Base-by-base conservation (phyloP, 257 asterid genomes). In the Ligustrum vulgare region DNA sequence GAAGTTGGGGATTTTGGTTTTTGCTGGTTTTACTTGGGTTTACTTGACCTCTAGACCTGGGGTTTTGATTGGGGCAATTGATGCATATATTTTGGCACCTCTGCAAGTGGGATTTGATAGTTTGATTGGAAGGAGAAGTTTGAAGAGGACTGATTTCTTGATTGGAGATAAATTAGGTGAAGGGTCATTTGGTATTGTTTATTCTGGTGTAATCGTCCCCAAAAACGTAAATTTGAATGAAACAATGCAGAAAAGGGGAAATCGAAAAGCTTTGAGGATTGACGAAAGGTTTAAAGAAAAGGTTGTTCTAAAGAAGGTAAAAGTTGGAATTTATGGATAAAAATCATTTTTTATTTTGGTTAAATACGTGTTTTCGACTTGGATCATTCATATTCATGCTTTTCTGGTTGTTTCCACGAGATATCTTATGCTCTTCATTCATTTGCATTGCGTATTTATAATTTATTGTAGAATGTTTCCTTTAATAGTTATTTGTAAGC, bases 1-100 rank as follows among this genome's bases (percentile, higher is more conserved):
- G 47, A 86, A 71, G 71, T 91, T 90, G 94, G 89, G 85, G 20
- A 8, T 90, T 3, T 47, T 91, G 16, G 73, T 87, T 39, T 79
- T 85, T 37, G 88, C 89, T 5, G 98, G 94, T 6, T 56, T 92
- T 66, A 67, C 84, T 13, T 95, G 97, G 99, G 72, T 91, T 76
- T 94, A 94, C 84, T 78, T 94, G 70, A 94, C 99, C 13, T 94
- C 98, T 31, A 85, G 98, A 78, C 99, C 98, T 0, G 99, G 99
- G 16, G 97, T 94, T 67, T 88, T 94, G 2, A 18, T 86, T 36
- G 99, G 99, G 23, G 99, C 98, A 60, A 82, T 94, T 20, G 99
- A 94, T 81, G 85, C 98, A 0, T 94, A 92, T 78, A 28, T 94
- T 63, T 73, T 92, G 60, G 98, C 99, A 8, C 97, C 96, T 45